These are phyloP conservation scores for Sphagnum magellanicum DNA, from an alignment of 228 moss, liverwort and hornwort genomes.

Conservation along the genomic window DNA sequence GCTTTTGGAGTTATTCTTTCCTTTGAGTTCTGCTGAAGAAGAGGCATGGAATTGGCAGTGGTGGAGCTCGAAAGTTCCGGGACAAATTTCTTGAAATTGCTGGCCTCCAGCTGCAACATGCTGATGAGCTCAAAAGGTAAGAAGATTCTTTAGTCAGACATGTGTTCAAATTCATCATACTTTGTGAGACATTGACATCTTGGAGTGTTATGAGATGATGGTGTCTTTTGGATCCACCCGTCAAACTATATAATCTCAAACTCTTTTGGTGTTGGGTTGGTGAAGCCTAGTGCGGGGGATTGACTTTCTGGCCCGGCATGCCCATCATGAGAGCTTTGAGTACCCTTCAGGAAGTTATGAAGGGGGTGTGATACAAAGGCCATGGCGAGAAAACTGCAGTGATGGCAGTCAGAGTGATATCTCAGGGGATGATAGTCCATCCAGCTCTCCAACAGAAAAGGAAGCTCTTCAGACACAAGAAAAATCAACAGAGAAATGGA, in stretches of 20 bases:
- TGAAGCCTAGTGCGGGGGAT: slow-evolving; percentile 81
- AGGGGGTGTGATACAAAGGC: slow-evolving; percentile 77
- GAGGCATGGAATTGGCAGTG: slow-evolving; percentile 27
- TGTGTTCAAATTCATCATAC: too few relatives aligned
- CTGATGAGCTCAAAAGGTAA: slow-evolving; percentile 81
- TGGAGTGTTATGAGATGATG: too few relatives aligned
- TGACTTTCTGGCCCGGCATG: slow-evolving; percentile 80
- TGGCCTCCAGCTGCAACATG: slow-evolving; percentile 69
- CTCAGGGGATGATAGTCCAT: slow-evolving; percentile 13
- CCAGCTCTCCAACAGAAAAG: slow-evolving; percentile 6
- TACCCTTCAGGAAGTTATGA: slow-evolving; percentile 54
- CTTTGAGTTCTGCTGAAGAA: too few relatives aligned
- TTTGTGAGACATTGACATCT: too few relatives aligned
- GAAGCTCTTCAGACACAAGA: slow-evolving; percentile 1
- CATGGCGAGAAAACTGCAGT: slow-evolving; percentile 44
- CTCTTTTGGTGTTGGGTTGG: slow-evolving; percentile 3
- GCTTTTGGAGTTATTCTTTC: too few relatives aligned
- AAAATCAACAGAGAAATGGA: slow-evolving; percentile 9
- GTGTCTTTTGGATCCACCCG: too few relatives aligned
- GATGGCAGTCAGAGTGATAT: slow-evolving; percentile 30
- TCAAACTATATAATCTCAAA: not conserved
- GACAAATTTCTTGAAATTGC: slow-evolving; percentile 76
- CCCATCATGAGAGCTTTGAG: slow-evolving; percentile 74
- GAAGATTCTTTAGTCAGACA: too few relatives aligned
- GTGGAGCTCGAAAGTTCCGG: slow-evolving; percentile 75